Conservation (phyloP, 371 early-diverging fungal genomes). For the Saksenaea vasiformis region DNA sequence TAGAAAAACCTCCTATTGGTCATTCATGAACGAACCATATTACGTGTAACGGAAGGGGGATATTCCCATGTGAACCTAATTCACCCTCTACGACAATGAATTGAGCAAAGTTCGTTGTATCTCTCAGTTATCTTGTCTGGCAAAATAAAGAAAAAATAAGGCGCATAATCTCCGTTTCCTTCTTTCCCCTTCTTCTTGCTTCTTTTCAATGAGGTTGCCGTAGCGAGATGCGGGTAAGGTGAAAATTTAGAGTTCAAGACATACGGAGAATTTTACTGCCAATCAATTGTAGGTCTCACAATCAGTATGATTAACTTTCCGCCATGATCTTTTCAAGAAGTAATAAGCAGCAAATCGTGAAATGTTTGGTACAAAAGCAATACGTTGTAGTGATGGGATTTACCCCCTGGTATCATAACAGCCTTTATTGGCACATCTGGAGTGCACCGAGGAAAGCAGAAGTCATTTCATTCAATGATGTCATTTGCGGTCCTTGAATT, state of each 20-base stretch:
- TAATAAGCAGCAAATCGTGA: too few relatives aligned
- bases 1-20: background rate
- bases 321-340: background rate
- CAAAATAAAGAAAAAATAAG: too few relatives aligned
- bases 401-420: too few relatives aligned
- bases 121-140: too few relatives aligned
- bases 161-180: background rate
- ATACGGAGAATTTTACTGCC: constrained; percentile 1
- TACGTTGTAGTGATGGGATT: too few relatives aligned
- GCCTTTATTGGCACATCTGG: too few relatives aligned
- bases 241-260: constrained; percentile 1
- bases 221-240: background rate
- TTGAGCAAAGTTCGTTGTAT: too few relatives aligned
- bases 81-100: background rate
- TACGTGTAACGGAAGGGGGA: background rate
- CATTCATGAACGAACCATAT: background rate
- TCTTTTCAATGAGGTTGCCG: background rate
- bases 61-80: background rate
- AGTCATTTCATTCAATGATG: background rate
- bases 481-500: background rate
- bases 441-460: too few relatives aligned
- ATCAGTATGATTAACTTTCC: background rate
- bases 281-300: constrained; percentile 2
- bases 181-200: background rate
- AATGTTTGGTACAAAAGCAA: too few relatives aligned